A percentile compares a stretch with the other conserved stretches of the same genome.
phyloP scores from a whole-genome alignment of 331 rosid genomes.

The Ulmus americana region DNA sequence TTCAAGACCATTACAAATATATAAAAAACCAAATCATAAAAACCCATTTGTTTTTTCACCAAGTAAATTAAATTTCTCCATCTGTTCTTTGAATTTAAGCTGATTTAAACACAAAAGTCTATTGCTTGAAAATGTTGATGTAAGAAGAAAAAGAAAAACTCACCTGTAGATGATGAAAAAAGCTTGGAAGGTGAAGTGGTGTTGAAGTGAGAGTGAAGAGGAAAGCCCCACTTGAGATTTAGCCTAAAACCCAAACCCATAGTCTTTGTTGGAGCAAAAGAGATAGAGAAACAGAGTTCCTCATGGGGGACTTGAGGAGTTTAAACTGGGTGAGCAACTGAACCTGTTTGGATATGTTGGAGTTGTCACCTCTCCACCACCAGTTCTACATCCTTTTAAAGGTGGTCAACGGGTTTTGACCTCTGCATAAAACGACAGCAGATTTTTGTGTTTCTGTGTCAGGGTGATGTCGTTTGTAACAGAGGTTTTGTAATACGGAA shows the following conservation, averaged over 20 bases:
- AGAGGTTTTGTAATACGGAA: too few relatives aligned
- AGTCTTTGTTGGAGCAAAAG: conserved; percentile 20
- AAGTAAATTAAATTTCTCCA: not conserved
- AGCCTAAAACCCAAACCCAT: conserved; percentile 70
- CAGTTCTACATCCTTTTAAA: conserved; percentile 44
- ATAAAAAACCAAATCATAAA: not conserved
- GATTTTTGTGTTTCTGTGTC: too few relatives aligned
- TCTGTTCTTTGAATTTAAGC: not conserved
- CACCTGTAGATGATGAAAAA: conserved; percentile 52
- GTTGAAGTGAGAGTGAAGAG: conserved; percentile 41
- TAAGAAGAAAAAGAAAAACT: conserved; percentile 8
- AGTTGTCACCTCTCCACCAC: conserved; percentile 50
- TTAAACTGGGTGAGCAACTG: not conserved
- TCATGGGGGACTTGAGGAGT: not conserved
- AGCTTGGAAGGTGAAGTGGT: conserved; percentile 33
- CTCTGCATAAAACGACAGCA: too few relatives aligned
- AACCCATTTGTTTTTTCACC: not conserved
- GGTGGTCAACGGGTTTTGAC: not conserved
- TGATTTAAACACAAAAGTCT: not conserved
- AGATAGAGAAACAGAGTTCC: conserved; percentile 27
- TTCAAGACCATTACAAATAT: conserved; percentile 6
- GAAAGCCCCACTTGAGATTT: conserved; percentile 41
- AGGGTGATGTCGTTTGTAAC: too few relatives aligned
- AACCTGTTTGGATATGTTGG: conserved; percentile 28
- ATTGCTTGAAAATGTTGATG: not conserved